Conservation (phyloP, 2,329 filamentous ascomycete genomes). For the Alternaria sp. region DNA sequence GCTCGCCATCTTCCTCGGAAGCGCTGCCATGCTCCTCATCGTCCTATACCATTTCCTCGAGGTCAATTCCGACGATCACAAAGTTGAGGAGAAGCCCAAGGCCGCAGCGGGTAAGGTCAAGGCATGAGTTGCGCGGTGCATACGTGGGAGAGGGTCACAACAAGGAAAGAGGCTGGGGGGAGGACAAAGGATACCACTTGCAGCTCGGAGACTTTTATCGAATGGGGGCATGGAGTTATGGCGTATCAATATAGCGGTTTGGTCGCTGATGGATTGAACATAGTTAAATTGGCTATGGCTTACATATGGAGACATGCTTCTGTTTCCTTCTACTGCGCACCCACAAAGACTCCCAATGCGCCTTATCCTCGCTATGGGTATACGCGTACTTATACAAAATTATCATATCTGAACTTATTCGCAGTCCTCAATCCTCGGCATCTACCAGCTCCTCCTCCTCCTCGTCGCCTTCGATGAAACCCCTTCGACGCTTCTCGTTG, state of each 20-base stretch:
- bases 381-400: slow-evolving; percentile 9
- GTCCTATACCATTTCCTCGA: slow-evolving; percentile 96
- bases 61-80: slow-evolving; percentile 75
- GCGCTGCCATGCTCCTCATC: slow-evolving; percentile 87
- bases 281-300: background rate
- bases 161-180: background rate
- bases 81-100: slow-evolving; percentile 36
- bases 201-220: background rate
- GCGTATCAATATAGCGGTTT: background rate
- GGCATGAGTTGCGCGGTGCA: slow-evolving; percentile 7
- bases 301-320: background rate
- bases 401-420: background rate
- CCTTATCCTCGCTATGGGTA: slow-evolving; percentile 6
- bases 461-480: slow-evolving; percentile 59
- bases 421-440: slow-evolving; percentile 27
- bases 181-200: background rate
- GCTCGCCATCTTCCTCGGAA: slow-evolving; percentile 91
- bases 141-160: background rate
- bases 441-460: slow-evolving; percentile 54
- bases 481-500: slow-evolving; percentile 57
- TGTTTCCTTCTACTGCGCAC: background rate
- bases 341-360: background rate
- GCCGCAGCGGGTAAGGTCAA: slow-evolving; percentile 37
- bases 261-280: background rate
- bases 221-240: slow-evolving; percentile 8